These are phyloP conservation scores for Darksidea phi DNA, from an alignment of 495 filamentous ascomycete genomes.

Conservation along the genomic window DNA sequence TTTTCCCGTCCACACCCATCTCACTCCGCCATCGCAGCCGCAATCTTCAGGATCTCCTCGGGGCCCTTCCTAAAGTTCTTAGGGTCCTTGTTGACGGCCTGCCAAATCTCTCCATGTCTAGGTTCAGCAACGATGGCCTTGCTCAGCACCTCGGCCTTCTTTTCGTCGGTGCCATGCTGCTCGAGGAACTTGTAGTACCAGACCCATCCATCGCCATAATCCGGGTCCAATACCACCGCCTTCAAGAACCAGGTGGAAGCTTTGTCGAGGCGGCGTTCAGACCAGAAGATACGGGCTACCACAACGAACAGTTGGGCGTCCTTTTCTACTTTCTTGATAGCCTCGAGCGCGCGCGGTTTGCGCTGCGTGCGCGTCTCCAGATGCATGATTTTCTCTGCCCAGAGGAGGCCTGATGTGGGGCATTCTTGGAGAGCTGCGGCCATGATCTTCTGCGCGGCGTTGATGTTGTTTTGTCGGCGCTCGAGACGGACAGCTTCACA, in stretches of 20 bases:
- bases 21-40: slow-evolving; percentile 24
- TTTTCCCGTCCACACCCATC: too few species aligned
- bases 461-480: slow-evolving; percentile 77
- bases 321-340: slow-evolving; percentile 94
- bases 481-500: slow-evolving; percentile 90
- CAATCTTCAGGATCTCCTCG: slow-evolving; percentile 68
- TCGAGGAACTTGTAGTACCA: slow-evolving; percentile 95
- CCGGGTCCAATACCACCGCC: slow-evolving; percentile 79
- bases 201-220: slow-evolving; percentile 91
- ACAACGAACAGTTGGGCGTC: slow-evolving; percentile 81
- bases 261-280: slow-evolving; percentile 78
- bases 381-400: slow-evolving; percentile 91
- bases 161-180: slow-evolving; percentile 91
- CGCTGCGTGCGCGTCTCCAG: slow-evolving; percentile 88
- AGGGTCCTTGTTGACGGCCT: slow-evolving; percentile 79
- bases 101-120: slow-evolving; percentile 91
- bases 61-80: slow-evolving; percentile 66
- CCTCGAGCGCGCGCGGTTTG: slow-evolving; percentile 84
- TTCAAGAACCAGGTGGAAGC: slow-evolving; percentile 96
- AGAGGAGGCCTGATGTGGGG: slow-evolving; percentile 83
- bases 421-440: slow-evolving; percentile 87
- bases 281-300: slow-evolving; percentile 75
- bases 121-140: slow-evolving; percentile 79
- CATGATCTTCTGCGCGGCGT: slow-evolving; percentile 86
- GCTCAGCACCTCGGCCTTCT: slow-evolving; percentile 71